Evolutionary conservation across 768 basidiomycete species (phyloP).

Genomic region (Pholiota microspora): DNA sequence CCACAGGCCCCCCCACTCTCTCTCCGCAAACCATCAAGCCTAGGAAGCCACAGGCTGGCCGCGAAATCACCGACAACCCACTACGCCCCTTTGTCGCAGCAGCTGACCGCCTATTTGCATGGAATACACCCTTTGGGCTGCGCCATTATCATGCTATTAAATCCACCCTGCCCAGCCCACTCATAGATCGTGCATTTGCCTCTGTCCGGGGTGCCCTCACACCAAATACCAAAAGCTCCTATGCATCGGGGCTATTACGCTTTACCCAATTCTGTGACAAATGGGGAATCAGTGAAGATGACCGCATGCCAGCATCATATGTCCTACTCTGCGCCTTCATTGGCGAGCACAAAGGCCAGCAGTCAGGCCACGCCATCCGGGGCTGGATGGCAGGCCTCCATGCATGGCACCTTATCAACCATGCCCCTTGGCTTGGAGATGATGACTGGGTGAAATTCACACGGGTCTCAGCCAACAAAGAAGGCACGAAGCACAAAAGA

Average conservation of each 20-base stretch:
- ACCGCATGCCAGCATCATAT: neutral
- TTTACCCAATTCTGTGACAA: neutral
- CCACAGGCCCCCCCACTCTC: neutral
- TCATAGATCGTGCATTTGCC: neutral
- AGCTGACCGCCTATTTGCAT: slow-evolving; percentile 6
- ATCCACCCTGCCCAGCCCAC: neutral
- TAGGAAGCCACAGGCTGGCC: slow-evolving; percentile 7
- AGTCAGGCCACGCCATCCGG: neutral
- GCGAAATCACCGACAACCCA: slow-evolving; percentile 1
- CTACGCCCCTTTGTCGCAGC: slow-evolving; percentile 13
- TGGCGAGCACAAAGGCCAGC: neutral
- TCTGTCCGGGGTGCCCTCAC: neutral
- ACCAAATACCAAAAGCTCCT: neutral
- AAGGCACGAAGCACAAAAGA: neutral
- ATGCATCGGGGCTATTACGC: neutral
- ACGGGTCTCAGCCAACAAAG: neutral
- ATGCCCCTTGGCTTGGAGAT: neutral
- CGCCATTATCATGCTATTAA: neutral
- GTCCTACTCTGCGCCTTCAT: neutral
- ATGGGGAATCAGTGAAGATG: neutral
- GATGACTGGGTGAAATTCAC: neutral
- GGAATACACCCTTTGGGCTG: slow-evolving; percentile 8
- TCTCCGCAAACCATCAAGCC: neutral
- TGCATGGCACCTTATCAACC: neutral
- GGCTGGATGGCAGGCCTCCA: neutral